A percentile compares a stretch with the other conserved stretches of the same genome.
Conservation (phyloP, 2,329 filamentous ascomycete genomes). For the Stemphylium beticola region DNA sequence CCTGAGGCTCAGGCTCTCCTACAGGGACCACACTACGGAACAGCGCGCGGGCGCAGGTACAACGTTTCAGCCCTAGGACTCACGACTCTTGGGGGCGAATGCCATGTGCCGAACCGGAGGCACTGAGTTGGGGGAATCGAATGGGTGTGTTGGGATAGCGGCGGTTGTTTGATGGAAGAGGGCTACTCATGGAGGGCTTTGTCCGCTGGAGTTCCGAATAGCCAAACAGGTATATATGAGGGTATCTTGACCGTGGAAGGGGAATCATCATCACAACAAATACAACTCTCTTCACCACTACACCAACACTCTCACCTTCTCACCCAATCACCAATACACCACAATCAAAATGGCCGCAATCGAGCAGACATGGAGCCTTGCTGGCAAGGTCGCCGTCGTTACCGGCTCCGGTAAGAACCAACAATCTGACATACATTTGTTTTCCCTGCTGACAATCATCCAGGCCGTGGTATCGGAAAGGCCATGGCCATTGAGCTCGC, state of each 20-base stretch:
- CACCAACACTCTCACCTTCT: slow-evolving; percentile 10
- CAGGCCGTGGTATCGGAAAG: slow-evolving; percentile 69
- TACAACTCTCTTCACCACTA: slow-evolving; percentile 21
- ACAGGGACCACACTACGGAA: slow-evolving; percentile 34
- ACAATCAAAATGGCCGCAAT: slow-evolving; percentile 48
- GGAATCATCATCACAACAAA: slow-evolving; percentile 29
- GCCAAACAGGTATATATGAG: slow-evolving; percentile 41
- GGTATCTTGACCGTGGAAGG: slow-evolving; percentile 20
- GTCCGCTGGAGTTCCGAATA: slow-evolving; percentile 43
- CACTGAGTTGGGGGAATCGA: slow-evolving; percentile 31
- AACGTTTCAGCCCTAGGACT: slow-evolving; percentile 36
- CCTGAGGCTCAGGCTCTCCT: slow-evolving; percentile 38
- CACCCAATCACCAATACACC: slow-evolving; percentile 21
- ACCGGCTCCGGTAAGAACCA: slow-evolving; percentile 56
- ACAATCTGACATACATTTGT: background rate
- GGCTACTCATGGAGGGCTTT: slow-evolving; percentile 31
- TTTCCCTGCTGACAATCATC: slow-evolving; percentile 24
- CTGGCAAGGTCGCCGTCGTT: slow-evolving; percentile 62
- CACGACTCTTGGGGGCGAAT: slow-evolving; percentile 32
- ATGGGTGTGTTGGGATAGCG: slow-evolving; percentile 29
- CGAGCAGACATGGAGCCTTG: slow-evolving; percentile 57
- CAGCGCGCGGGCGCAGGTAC: slow-evolving; percentile 29
- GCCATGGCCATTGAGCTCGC: slow-evolving; percentile 71
- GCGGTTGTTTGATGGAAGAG: slow-evolving; percentile 26
- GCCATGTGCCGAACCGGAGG: slow-evolving; percentile 37